A percentile compares a stretch with the other conserved stretches of the same genome.
Conservation (phyloP, 1,139 yeast genomes). For the Wickerhamiella infanticola region DNA sequence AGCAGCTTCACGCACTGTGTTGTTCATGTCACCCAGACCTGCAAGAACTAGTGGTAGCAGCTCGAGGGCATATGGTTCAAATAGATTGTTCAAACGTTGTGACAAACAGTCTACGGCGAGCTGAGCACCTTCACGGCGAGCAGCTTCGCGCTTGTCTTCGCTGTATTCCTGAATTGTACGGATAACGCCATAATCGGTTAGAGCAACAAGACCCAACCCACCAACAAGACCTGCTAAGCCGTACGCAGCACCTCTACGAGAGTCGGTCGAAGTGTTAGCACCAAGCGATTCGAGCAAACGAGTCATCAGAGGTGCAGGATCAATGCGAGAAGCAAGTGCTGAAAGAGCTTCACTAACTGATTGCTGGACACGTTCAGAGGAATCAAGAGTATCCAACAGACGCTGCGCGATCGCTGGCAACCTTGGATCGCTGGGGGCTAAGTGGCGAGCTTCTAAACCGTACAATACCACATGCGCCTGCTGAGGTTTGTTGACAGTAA, state of each 20-base stretch:
- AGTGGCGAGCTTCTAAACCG: conserved; percentile 38
- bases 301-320: conserved; percentile 38
- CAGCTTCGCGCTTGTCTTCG: conserved; percentile 66
- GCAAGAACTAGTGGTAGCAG: conserved; percentile 66
- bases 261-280: conserved; percentile 32
- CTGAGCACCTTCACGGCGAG: conserved; percentile 76
- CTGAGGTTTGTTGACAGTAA: conserved; percentile 15
- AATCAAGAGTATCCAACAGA: conserved; percentile 56
- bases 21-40: conserved; percentile 67
- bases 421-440: conserved; percentile 60
- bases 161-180: conserved; percentile 69
- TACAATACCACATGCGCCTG: conserved; percentile 11
- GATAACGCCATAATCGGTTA: conserved; percentile 62
- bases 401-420: conserved; percentile 49
- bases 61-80: conserved; percentile 91
- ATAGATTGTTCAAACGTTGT: conserved; percentile 51
- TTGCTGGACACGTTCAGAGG: conserved; percentile 24
- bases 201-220: conserved; percentile 71
- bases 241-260: conserved; percentile 86
- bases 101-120: conserved; percentile 78
- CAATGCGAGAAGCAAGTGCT: conserved; percentile 72
- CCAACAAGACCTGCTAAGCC: conserved; percentile 88
- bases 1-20: conserved; percentile 84
- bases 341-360: conserved; percentile 22
- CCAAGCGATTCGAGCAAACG: conserved; percentile 44